Base-by-base conservation (phyloP, 2,329 filamentous ascomycete species). In the Arthrinium puccinioides region DNA sequence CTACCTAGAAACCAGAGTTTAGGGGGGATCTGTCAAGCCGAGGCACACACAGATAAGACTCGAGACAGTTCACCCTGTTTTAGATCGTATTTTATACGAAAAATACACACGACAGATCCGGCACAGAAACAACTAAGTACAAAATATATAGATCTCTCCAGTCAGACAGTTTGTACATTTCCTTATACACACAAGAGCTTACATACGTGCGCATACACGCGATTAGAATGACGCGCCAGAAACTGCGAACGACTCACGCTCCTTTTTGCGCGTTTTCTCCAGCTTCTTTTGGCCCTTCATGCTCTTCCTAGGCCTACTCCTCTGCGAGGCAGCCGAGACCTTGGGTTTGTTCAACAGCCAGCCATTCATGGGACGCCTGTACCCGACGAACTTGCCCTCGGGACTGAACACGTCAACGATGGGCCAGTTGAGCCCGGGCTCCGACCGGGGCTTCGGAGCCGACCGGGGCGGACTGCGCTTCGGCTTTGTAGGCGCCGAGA, bases 391-490 rank as follows among this genome's bases (percentile, higher is more conserved):
- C 50, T 78, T 80, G n/a, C 92, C 92, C 40, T 87, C 73, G 0
- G 92, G 92, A 20, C 76, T 84, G 52, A 84, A 96, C 1, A 97
- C 78, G 47, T 97, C 89, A 6, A 98, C 74, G 9, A 79, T 68
- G 0, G 87, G 87, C 67, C 78, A 79, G 16, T 64, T 60, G 1
- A 58, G 56, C 47, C 67, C 59, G 16, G 34, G 29, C 5, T 26
- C 35, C 28, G 42, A 31, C 5, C 24, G 18, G 19, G 39, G 36
- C 46, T 36, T 43, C 32, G 28, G 42, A 39, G 35, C 41, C 24
- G 36, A 32, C 28, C 21, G 38, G 2, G 40, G 44, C 26, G n/a
- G 31, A 36, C 41, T 34, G 5, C 28, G 33, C 21, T 33, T 42
- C 38, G 43, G 36, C 20, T 44, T 40, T 3, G 37, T 32, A 10